Evolutionary conservation across 768 basidiomycete species (phyloP).

Genomic region (Boletus sp.): DNA sequence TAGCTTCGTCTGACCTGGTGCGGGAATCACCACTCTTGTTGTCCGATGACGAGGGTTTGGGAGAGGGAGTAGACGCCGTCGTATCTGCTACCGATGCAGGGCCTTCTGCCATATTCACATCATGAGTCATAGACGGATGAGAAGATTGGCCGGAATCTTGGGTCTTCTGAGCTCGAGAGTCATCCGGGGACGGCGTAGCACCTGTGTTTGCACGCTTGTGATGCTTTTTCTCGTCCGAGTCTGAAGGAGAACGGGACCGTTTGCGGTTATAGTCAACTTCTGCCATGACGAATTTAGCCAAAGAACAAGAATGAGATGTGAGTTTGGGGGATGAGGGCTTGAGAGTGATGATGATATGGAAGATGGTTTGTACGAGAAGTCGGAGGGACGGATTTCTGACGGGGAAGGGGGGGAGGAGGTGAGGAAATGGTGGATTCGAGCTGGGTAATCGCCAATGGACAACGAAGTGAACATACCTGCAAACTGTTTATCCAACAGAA

Average conservation of each 20-base stretch:
- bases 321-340: constrained; percentile 44
- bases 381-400: constrained; percentile 45
- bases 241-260: constrained; percentile 83
- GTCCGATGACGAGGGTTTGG: constrained; percentile 43
- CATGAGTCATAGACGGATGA: constrained; percentile 42
- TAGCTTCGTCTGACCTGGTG: constrained; percentile 35
- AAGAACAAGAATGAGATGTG: constrained; percentile 38
- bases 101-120: constrained; percentile 65
- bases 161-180: constrained; percentile 48
- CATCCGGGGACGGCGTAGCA: constrained; percentile 60
- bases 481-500: background rate
- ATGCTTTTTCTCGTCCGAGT: constrained; percentile 75
- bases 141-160: constrained; percentile 43
- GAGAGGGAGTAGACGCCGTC: constrained; percentile 59
- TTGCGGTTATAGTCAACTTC: constrained; percentile 83
- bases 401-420: constrained; percentile 53
- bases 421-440: constrained; percentile 56
- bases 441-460: constrained; percentile 43
- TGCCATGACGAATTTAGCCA: constrained; percentile 73
- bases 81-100: constrained; percentile 40
- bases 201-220: constrained; percentile 86
- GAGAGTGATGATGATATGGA: constrained; percentile 40
- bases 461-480: constrained; percentile 38
- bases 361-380: constrained; percentile 39
- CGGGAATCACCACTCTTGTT: constrained; percentile 42